Base-by-base conservation (phyloP, 306 rosid genomes). In the Medicago lupulina region DNA sequence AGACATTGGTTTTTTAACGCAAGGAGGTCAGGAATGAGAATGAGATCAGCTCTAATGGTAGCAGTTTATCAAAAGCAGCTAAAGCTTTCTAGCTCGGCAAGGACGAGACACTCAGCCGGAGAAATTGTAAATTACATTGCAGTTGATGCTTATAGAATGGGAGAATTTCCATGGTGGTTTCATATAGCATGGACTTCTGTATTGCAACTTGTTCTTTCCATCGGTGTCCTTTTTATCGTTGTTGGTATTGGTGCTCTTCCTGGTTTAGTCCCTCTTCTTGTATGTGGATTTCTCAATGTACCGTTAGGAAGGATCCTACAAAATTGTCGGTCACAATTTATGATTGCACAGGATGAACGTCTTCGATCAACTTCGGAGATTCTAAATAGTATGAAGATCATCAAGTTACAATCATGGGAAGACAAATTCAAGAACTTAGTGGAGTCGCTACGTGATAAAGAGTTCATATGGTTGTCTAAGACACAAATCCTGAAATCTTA, bases 131-230 rank as follows among this genome's bases (percentile, higher is more conserved):
- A 43, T 10, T 43, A 43, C 49, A 43, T 43, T 43, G 49, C 49
- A 6, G 87, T 92, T 58, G 97, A 89, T 81, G 91, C 96, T 2
- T 92, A 92, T 47, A 74, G 91, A 63, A 87, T 92, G 96, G 96
- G 93, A 12, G 96, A 92, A 70, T 90, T 84, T 62, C 90, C 91
- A 17, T 90, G 92, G 92, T 92, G 97, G 97, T 76, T 92, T 38
- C 97, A 92, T 16, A 2, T 70, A 8, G n/a, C 80, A 63, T 92
- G 96, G 96, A 10, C 39, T 19, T 79, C 19, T 17, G 75, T 74
- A 13, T 13, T 89, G 47, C 49, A 43, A 43, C 49, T 43, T 43
- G 49, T 43, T 43, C 49, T 43, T 43, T 43, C 49, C 15, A 43
- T 43, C 0, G 14, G 49, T 3, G 15, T 43, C 15, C 49, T 43